Percentiles rank a stretch among this genome's conserved stretches.
Evolutionary conservation across 306 rosid species (phyloP).

Genomic region (Fragaria ananassa): DNA sequence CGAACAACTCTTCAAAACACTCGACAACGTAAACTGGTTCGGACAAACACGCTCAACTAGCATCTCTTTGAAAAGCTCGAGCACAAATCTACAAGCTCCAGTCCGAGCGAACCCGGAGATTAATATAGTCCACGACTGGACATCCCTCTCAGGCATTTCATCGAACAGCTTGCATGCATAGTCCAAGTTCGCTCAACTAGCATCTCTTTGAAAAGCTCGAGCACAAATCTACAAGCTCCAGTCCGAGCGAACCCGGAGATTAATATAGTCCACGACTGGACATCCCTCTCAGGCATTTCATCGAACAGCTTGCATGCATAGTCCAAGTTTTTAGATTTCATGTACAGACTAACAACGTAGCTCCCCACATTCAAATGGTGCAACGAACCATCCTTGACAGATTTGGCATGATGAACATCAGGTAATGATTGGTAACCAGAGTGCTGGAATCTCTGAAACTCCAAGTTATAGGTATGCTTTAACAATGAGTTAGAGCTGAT

Average conservation of each 20-base stretch:
- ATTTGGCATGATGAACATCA: conserved; percentile 50
- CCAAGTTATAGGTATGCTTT: conserved; percentile 20
- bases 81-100: conserved; percentile 39
- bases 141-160: conserved; percentile 55
- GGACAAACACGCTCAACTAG: conserved; percentile 52
- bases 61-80: conserved; percentile 62
- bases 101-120: conserved; percentile 65
- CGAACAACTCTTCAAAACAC: conserved; percentile 62
- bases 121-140: conserved; percentile 68
- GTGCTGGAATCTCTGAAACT: conserved; percentile 18
- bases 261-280: conserved; percentile 68
- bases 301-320: conserved; percentile 62
- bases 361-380: conserved; percentile 36
- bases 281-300: conserved; percentile 55
- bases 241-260: conserved; percentile 65
- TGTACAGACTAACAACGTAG: conserved; percentile 33
- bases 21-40: conserved; percentile 65
- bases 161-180: conserved; percentile 62
- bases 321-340: conserved; percentile 44
- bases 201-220: conserved; percentile 62
- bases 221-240: conserved; percentile 39
- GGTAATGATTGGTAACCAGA: conserved; percentile 31
- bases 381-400: conserved; percentile 50
- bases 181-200: conserved; percentile 41
- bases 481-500: conserved; percentile 7